phyloP scores from a whole-genome alignment of 1,284 basidiomycete species.

The Ceratorhiza oryzae-sativae region DNA sequence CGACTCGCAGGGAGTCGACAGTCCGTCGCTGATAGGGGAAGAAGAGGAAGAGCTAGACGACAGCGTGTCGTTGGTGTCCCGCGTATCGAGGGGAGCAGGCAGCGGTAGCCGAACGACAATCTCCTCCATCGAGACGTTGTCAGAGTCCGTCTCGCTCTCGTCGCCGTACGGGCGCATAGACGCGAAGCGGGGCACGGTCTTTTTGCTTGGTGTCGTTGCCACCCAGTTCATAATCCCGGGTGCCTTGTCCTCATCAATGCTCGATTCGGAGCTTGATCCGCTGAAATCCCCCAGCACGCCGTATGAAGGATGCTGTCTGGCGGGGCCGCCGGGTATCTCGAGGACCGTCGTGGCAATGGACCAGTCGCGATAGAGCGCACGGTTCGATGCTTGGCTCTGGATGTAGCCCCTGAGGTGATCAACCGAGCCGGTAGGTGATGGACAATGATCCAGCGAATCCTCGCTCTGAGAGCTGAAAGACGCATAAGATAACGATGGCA shows the following conservation, averaged over 20 bases:
- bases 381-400: neutral
- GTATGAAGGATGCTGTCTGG: constrained; percentile 7
- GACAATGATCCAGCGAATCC: constrained; percentile 5
- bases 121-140: constrained; percentile 12
- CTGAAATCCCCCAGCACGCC: neutral
- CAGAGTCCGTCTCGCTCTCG: constrained; percentile 24
- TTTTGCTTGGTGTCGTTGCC: neutral
- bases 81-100: neutral
- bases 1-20: neutral
- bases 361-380: constrained; percentile 10
- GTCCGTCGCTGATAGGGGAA: neutral
- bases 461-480: neutral
- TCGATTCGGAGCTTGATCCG: constrained; percentile 7
- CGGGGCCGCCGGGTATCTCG: constrained; percentile 28
- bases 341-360: constrained; percentile 26
- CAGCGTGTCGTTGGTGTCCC: neutral
- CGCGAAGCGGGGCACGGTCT: neutral
- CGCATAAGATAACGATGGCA: neutral
- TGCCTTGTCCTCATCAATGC: neutral
- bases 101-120: neutral
- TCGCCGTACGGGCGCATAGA: constrained; percentile 6
- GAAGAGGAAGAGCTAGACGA: neutral
- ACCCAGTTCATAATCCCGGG: constrained; percentile 29
- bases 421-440: neutral
- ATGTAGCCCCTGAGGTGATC: neutral